phyloP scores from a whole-genome alignment of 768 basidiomycete genomes.

The Boletus patriciae region DNA sequence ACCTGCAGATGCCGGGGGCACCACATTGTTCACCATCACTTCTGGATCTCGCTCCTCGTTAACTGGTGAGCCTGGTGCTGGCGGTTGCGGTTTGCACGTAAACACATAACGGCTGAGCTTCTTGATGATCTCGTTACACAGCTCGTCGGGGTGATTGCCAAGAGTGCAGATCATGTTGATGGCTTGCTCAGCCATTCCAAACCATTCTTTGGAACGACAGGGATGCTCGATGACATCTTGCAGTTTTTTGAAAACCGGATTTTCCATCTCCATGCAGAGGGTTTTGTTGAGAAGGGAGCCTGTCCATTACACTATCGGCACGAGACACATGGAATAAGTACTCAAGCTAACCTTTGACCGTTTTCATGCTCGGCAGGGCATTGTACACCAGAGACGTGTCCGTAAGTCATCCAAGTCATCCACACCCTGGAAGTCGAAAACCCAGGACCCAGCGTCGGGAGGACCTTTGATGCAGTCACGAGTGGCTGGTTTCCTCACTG shows the following conservation, averaged over 20 bases:
- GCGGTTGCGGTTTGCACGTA: conserved; percentile 26
- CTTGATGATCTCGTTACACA: conserved; percentile 81
- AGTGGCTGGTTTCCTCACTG: neutral
- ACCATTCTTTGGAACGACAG: conserved; percentile 89
- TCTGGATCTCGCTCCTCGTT: conserved; percentile 42
- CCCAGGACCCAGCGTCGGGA: too few species aligned
- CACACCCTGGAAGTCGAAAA: too few species aligned
- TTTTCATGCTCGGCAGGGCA: conserved; percentile 67
- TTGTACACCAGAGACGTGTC: too few species aligned
- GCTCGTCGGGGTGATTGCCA: conserved; percentile 86
- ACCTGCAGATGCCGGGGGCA: conserved; percentile 26
- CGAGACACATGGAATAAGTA: neutral
- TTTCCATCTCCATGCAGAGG: conserved; percentile 83
- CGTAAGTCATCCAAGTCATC: too few species aligned
- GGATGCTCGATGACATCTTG: conserved; percentile 79
- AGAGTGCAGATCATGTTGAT: conserved; percentile 95
- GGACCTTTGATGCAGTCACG: too few species aligned
- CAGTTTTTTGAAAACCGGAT: conserved; percentile 79
- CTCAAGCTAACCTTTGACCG: conserved; percentile 75
- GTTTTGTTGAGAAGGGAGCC: conserved; percentile 88
- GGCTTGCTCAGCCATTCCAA: conserved; percentile 93
- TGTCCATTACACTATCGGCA: conserved; percentile 25
- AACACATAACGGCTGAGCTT: conserved; percentile 78
- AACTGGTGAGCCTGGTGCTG: neutral
- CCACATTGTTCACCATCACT: conserved; percentile 52